phyloP scores from a whole-genome alignment of 2,329 filamentous ascomycete genomes.

The Trichoderma asperellum region DNA sequence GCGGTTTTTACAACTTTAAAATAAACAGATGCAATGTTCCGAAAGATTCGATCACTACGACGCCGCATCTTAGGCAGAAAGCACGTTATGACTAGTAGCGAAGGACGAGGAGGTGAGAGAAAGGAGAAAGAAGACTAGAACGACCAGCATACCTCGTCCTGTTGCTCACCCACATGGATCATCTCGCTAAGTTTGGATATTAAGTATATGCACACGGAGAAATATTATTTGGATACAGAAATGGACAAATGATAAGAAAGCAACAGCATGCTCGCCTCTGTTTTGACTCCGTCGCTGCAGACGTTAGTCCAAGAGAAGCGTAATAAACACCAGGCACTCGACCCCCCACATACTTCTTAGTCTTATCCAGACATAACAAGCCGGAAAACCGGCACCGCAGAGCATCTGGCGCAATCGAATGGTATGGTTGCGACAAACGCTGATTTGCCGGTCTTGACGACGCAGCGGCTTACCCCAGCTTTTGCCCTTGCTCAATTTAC shows the following conservation, averaged over 20 bases:
- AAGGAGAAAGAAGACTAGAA: background rate
- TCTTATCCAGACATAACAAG: background rate
- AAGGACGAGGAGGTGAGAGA: background rate
- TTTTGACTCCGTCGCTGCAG: background rate
- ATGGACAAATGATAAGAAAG: background rate
- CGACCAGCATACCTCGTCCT: background rate
- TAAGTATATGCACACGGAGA: background rate
- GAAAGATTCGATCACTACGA: background rate
- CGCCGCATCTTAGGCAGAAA: background rate
- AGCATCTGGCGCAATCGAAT: slow-evolving; percentile 10
- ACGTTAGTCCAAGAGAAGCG: background rate
- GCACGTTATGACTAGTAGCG: background rate
- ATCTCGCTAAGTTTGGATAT: background rate
- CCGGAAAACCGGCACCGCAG: slow-evolving; percentile 17
- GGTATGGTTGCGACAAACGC: slow-evolving; percentile 11
- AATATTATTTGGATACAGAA: background rate
- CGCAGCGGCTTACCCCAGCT: slow-evolving; percentile 16
- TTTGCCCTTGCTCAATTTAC: slow-evolving; percentile 9
- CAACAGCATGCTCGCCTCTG: background rate
- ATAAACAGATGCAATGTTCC: slow-evolving; percentile 16
- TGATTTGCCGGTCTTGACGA: slow-evolving; percentile 7
- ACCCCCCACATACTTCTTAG: background rate
- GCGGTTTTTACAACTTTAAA: slow-evolving; percentile 3
- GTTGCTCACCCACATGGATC: background rate
- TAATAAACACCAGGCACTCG: background rate